These are phyloP conservation scores for Royoungia palumana DNA, from an alignment of 768 basidiomycete species.

Conservation along the genomic window DNA sequence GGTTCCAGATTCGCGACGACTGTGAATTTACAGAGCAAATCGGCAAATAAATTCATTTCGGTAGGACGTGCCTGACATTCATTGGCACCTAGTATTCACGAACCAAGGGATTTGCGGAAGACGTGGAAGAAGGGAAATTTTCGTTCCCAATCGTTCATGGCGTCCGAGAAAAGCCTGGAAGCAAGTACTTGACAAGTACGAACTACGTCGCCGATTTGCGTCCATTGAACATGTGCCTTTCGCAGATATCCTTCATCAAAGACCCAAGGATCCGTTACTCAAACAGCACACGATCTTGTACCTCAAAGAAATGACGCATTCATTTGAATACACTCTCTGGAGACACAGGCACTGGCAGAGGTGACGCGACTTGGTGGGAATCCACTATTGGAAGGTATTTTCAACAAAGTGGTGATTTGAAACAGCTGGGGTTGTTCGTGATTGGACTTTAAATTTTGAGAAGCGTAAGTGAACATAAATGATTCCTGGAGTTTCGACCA, in stretches of 20 bases:
- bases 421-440: no score
- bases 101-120: constrained; percentile 89
- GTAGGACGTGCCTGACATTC: neutral
- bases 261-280: constrained; percentile 74
- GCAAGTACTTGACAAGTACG: constrained; percentile 82
- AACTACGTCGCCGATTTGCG: constrained; percentile 5
- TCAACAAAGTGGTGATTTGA: constrained; percentile 45
- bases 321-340: constrained; percentile 79
- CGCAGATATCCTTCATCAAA: constrained; percentile 84
- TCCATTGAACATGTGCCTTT: neutral
- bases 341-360: constrained; percentile 64
- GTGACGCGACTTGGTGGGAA: constrained; percentile 79
- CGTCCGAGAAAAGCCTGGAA: constrained; percentile 71
- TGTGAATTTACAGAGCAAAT: constrained; percentile 29
- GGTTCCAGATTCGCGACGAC: constrained; percentile 61
- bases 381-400: constrained; percentile 49
- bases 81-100: constrained; percentile 59
- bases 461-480: no score
- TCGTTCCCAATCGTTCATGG: constrained; percentile 94
- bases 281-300: constrained; percentile 81
- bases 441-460: no score
- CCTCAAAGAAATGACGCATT: constrained; percentile 69
- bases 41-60: constrained; percentile 5
- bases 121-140: constrained; percentile 95
- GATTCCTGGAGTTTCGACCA: no score